A percentile compares a stretch with the other conserved stretches of the same genome.
Evolutionary conservation across 225 moss, liverwort and hornwort species (phyloP).

Genomic region (Lunularia cruciata): DNA sequence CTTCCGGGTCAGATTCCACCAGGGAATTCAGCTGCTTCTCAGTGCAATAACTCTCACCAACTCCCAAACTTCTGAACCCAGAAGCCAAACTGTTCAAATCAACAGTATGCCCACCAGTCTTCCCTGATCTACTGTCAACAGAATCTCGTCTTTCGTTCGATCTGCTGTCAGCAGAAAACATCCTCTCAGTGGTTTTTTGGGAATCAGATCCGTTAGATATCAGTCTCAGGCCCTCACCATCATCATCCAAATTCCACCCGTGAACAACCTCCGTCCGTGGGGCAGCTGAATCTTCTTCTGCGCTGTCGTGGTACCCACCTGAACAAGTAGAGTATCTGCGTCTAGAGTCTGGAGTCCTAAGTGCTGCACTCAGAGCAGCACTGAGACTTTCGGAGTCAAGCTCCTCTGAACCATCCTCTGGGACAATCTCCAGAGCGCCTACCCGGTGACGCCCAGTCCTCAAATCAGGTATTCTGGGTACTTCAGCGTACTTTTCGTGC

Average conservation of each 20-base stretch:
- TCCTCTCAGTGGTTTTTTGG: neutral
- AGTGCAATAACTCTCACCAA: slow-evolving; percentile 14
- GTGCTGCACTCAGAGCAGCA: slow-evolving; percentile 67
- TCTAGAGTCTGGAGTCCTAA: slow-evolving; percentile 53
- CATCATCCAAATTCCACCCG: slow-evolving; percentile 5
- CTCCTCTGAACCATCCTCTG: slow-evolving; percentile 38
- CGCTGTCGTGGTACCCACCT: neutral
- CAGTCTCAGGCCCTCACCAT: neutral
- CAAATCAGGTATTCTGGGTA: slow-evolving; percentile 18
- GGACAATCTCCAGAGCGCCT: slow-evolving; percentile 46
- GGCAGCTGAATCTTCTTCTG: neutral
- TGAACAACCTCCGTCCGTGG: slow-evolving; percentile 11
- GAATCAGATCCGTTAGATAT: neutral
- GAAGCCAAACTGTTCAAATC: slow-evolving; percentile 13
- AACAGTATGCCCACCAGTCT: slow-evolving; percentile 5
- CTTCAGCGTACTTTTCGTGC: slow-evolving; percentile 36
- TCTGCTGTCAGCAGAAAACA: neutral
- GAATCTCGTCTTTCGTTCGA: neutral
- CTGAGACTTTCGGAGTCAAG: slow-evolving; percentile 35
- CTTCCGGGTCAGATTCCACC: slow-evolving; percentile 26
- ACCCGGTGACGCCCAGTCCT: slow-evolving; percentile 33
- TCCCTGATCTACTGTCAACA: neutral
- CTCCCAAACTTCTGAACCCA: slow-evolving; percentile 12
- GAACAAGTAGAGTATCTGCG: neutral
- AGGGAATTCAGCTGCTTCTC: slow-evolving; percentile 20